Percentiles rank a stretch among this genome's conserved stretches.
Evolutionary conservation across 805 yeast genomes (phyloP).

Genomic region (Candida golubevii): DNA sequence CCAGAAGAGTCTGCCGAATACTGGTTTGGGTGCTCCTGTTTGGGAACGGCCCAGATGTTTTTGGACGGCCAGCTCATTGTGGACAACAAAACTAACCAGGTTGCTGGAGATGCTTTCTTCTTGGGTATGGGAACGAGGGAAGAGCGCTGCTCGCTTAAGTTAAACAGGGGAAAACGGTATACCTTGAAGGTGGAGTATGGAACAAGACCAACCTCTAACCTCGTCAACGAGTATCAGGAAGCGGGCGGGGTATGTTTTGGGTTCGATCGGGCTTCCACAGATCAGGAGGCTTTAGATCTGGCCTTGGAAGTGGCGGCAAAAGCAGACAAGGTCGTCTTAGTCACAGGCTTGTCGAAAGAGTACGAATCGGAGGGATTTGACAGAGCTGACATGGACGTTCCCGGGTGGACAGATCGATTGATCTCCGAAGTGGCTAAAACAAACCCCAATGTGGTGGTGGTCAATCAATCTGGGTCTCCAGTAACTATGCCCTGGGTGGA

Average conservation of each 20-base stretch:
- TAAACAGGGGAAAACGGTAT: slow-evolving; percentile 45
- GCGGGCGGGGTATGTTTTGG: slow-evolving; percentile 30
- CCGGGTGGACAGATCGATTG: slow-evolving; percentile 25
- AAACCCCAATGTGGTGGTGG: slow-evolving; percentile 28
- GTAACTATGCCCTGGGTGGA: slow-evolving; percentile 30
- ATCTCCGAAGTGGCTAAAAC: slow-evolving; percentile 24
- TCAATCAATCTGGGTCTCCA: slow-evolving; percentile 33
- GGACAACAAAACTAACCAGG: slow-evolving; percentile 54
- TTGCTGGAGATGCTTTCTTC: slow-evolving; percentile 47
- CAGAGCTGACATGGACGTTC: slow-evolving; percentile 26
- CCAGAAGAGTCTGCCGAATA: slow-evolving; percentile 48
- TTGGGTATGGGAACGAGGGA: slow-evolving; percentile 52
- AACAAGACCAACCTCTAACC: slow-evolving; percentile 37
- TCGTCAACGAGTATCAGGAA: slow-evolving; percentile 14
- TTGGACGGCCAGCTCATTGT: slow-evolving; percentile 49
- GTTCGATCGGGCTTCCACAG: slow-evolving; percentile 15
- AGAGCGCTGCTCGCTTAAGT: slow-evolving; percentile 33
- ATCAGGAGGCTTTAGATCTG: slow-evolving; percentile 22
- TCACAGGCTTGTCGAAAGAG: slow-evolving; percentile 25
- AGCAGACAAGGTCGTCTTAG: slow-evolving; percentile 28
- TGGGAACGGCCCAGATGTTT: slow-evolving; percentile 54
- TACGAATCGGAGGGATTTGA: slow-evolving; percentile 33
- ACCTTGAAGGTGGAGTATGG: slow-evolving; percentile 48
- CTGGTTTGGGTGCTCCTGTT: slow-evolving; percentile 47
- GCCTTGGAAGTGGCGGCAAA: slow-evolving; percentile 24